A percentile compares a stretch with the other conserved stretches of the same genome.
Evolutionary conservation across 257 asterid genomes (phyloP).

Genomic region (Coffea canephora): DNA sequence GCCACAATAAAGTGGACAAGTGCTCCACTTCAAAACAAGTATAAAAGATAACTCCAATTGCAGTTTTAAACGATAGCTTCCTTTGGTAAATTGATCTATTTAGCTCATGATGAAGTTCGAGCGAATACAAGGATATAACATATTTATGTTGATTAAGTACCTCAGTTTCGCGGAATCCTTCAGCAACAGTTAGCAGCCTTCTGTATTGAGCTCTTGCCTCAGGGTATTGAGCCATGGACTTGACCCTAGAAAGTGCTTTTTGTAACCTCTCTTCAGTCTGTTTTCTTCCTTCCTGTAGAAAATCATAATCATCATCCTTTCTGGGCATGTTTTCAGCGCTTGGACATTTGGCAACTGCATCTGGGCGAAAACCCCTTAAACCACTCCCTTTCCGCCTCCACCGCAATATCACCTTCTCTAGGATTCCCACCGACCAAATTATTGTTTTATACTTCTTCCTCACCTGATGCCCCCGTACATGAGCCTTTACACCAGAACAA

Average conservation of each 20-base stretch:
- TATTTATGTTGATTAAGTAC: slow-evolving; percentile 26
- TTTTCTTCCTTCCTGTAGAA: slow-evolving; percentile 84
- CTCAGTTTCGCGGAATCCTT: slow-evolving; percentile 76
- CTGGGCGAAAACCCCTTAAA: slow-evolving; percentile 74
- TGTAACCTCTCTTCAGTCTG: slow-evolving; percentile 82
- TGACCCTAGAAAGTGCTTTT: slow-evolving; percentile 86
- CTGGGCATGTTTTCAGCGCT: slow-evolving; percentile 25
- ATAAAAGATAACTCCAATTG: background rate
- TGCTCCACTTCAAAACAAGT: too few relatives aligned
- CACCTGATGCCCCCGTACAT: slow-evolving; percentile 94
- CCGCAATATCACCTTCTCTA: slow-evolving; percentile 88
- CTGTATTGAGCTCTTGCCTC: slow-evolving; percentile 94
- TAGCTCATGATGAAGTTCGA: slow-evolving; percentile 1
- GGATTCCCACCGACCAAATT: slow-evolving; percentile 88
- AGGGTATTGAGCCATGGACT: slow-evolving; percentile 84
- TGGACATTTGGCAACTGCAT: slow-evolving; percentile 42
- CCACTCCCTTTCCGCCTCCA: slow-evolving; percentile 96
- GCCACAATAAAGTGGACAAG: too few relatives aligned
- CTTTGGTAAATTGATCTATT: background rate
- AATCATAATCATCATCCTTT: slow-evolving; percentile 76
- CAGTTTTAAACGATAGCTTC: background rate
- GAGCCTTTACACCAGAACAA: slow-evolving; percentile 63
- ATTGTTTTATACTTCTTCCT: slow-evolving; percentile 85
- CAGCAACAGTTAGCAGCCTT: slow-evolving; percentile 78
- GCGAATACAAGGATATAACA: background rate